Evolutionary conservation across 805 yeast species (phyloP), one percentile per base, ranked within the genome.

Genomic region (Barnettozyma vustinii): DNA sequence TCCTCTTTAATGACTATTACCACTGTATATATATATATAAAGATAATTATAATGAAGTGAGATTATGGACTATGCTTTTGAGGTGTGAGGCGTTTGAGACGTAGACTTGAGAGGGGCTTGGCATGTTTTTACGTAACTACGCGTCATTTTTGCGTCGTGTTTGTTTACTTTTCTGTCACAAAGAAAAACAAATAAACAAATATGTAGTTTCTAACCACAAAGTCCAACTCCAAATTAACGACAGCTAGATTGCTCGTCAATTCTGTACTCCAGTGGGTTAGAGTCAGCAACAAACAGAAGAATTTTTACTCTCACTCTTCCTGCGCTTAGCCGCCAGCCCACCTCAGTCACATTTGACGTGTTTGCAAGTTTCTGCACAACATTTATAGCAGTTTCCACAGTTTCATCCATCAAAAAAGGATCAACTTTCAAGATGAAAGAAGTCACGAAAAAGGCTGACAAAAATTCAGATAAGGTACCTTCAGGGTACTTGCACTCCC

Each of bases 401-500:
- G 33, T 30, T 30, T 30, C 16, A 30, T 30, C n/a, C n/a, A 13
- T 9, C 16, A 12, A 23, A 8, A 23, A 5, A n/a, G n/a, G n/a
- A 23, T 30, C 8, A 30, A 13, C 16, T 5, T 32, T 25, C n/a
- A 9, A 12, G 12, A 10, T 35, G 23, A 43, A 23, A n/a, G 39
- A 18, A 36, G 21, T 13, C 12, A 12, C 15, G 8, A 5, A 18
- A 18, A 36, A 36, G 23, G 15, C 23, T 16, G 39, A 9, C 5
- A 18, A 10, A 2, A 9, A 6, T 9, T 18, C 16, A 4, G 23
- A 7, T 20, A 15, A 36, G 39, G 16, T 18, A 18, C 5, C 23
- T 13, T 36, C 18, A n/a, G 18, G 30, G 30, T 21, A 39, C 30
- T 39, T 39, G 18, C 25, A 39, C 4, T 55, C 60, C 8, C 60